phyloP scores from a whole-genome alignment of 192 early-diverging fungal species.

The Coemansia erecta region DNA sequence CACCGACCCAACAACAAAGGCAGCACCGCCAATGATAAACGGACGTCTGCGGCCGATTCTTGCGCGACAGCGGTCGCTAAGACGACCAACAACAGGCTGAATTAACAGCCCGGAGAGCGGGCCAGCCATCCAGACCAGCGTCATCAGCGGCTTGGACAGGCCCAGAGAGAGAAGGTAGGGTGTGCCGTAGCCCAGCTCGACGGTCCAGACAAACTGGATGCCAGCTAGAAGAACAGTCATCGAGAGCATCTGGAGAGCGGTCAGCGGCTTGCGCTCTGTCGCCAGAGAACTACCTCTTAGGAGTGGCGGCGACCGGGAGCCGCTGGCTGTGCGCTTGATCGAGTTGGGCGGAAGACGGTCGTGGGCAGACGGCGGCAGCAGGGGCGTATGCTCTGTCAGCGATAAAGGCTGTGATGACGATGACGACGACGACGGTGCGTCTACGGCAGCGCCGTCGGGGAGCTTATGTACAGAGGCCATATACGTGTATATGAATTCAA shows the following conservation, averaged over 20 bases:
- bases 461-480: too few relatives aligned
- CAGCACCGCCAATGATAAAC: constrained; percentile 73
- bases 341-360: too few relatives aligned
- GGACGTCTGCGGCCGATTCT: constrained; percentile 75
- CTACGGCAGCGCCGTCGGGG: too few relatives aligned
- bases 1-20: constrained; percentile 45
- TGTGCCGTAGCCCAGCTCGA: constrained; percentile 66
- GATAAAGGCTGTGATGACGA: too few relatives aligned
- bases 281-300: not conserved
- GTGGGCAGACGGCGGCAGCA: not conserved
- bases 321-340: constrained; percentile 1
- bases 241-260: constrained; percentile 26
- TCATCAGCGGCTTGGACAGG: constrained; percentile 77
- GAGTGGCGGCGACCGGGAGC: not conserved
- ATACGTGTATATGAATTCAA: not conserved
- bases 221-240: constrained; percentile 54
- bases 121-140: constrained; percentile 93
- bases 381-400: not conserved
- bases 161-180: constrained; percentile 83
- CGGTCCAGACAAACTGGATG: constrained; percentile 56
- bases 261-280: constrained; percentile 27
- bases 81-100: constrained; percentile 79
- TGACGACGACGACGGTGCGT: too few relatives aligned
- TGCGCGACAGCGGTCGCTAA: constrained; percentile 75
- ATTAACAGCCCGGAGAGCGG: constrained; percentile 77